A percentile compares a stretch with the other conserved stretches of the same genome.
phyloP scores from a whole-genome alignment of 306 rosid species.

The Parietaria judaica region DNA sequence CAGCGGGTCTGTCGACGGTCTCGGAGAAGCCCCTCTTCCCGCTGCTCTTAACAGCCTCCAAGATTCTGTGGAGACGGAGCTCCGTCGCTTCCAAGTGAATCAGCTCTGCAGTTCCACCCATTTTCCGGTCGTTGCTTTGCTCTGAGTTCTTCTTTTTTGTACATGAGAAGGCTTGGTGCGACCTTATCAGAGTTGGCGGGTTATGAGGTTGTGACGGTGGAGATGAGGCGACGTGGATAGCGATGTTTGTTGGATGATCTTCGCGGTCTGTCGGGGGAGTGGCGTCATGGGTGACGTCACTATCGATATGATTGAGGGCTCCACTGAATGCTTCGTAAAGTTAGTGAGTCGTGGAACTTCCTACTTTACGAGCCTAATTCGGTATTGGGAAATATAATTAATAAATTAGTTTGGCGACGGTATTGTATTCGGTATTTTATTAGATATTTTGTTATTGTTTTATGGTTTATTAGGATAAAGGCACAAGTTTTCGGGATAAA shows the following conservation, averaged over 20 bases:
- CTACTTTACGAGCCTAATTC: too few relatives aligned
- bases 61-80: conserved; percentile 29
- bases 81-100: conserved; percentile 76
- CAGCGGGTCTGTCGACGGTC: conserved; percentile 38
- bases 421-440: too few relatives aligned
- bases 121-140: not conserved
- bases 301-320: conserved; percentile 29
- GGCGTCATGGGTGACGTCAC: conserved; percentile 50
- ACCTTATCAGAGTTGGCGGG: not conserved
- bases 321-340: not conserved
- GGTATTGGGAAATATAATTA: not conserved
- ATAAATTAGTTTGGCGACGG: too few relatives aligned
- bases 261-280: conserved; percentile 39
- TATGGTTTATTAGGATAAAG: too few relatives aligned
- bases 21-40: conserved; percentile 73
- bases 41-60: conserved; percentile 8
- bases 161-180: not conserved
- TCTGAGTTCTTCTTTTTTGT: not conserved
- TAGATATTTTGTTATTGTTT: too few relatives aligned
- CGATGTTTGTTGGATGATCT: conserved; percentile 22
- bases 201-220: not conserved
- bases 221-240: conserved; percentile 48
- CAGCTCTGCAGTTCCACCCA: conserved; percentile 27
- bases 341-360: not conserved
- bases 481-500: too few relatives aligned